Evolutionary conservation across 2,329 filamentous ascomycete species (phyloP), one percentile per base, ranked within the genome.

Genomic region (Teratosphaeria viscida): DNA sequence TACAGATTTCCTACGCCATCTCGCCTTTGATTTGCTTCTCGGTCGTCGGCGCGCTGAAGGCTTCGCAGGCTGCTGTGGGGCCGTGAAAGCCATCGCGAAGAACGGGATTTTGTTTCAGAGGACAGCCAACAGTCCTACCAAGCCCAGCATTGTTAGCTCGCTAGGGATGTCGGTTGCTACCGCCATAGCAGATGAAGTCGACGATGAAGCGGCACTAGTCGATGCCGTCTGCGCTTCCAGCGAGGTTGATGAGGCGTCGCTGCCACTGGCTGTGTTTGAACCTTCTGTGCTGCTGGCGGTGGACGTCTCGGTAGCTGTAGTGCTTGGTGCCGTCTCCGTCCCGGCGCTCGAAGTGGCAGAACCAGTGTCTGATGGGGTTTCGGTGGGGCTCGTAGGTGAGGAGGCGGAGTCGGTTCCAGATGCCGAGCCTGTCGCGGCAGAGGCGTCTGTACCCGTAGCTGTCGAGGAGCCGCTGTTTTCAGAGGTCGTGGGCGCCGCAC

Each of bases 21-120:
- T 76, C 75, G 19, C 76, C 76, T 0, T 57, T 78, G 56, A 76
- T 77, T 32, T 75, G 73, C 58, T 74, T 78, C 59, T 65, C 75
- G 1, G 76, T 78, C 7, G 76, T 78, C 2, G 76, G 74, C 2
- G 70, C 68, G 16, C 62, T 78, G 57, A 75, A 77, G 61, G 76
- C 76, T 37, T 70, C 66, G 19, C 66, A 76, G 57, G 70, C 74
- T 19, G 73, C 71, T 34, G 26, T 60, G 2, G 35, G 58, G 29
- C 4, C 37, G 26, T 54, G 43, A 16, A 19, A 55, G 19, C 23
- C 52, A 27, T 12, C 12, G 52, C 32, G 35, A 37, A 56, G 26
- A 32, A 26, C 29, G 10, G 52, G 8, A 1, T n/a, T 10, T 29
- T 37, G 37, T 10, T 26, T 49, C 54, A 60, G 11, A 60, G 47